Base-by-base conservation (phyloP, 78 protist genomes). In the Dictyostelium brefeldianum region DNA sequence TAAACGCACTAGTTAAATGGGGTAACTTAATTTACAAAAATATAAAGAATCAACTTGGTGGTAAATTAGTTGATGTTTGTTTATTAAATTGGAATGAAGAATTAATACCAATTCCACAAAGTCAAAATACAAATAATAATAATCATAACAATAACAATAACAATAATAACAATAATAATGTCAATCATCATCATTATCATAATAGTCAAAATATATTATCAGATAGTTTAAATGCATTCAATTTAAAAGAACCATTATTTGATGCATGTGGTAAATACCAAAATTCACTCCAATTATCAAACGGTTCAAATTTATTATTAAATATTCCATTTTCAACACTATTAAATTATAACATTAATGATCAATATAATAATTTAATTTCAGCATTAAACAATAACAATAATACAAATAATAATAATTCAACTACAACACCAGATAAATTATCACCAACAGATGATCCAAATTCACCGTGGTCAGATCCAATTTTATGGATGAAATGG, bases 1-100 rank as follows among this genome's bases (percentile, higher is more conserved):
- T 57, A 48, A 69, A 85, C 8, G 43, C 92, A 22, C 75, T 85
- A 0, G 78, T 85, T 10, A 85, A 85, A 51, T 85, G 92, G 92
- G 81, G 84, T 15, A 85, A 78, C 31, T 53, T 85, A 51, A 85
- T 85, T 12, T 75, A 46, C 31, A 75, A 85, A n/a, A 75, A 73
- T 65, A 47, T 85, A 4, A 73, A 62, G 18, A 81, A 73, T 27
- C 83, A 75, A 41, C 46, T 85, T 43, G 92, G 92, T 7, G 92
- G 83, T 15, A 75, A 85, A 25, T 20, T 64, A 25, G 65, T 85
- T n/a, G 92, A 85, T 62, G 69, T 85, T 36, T 85, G 92, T 75
- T 36, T 85, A 43, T 36, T 85, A 64, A 83, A 85, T 36, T 85
- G 92, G 92, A 85, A 85, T 48, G 83, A 85, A 48, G 92, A 85